A percentile compares a stretch with the other conserved stretches of the same genome.
phyloP scores from a whole-genome alignment of 2,329 filamentous ascomycete genomes.

The Tolypocladium guangdongense region DNA sequence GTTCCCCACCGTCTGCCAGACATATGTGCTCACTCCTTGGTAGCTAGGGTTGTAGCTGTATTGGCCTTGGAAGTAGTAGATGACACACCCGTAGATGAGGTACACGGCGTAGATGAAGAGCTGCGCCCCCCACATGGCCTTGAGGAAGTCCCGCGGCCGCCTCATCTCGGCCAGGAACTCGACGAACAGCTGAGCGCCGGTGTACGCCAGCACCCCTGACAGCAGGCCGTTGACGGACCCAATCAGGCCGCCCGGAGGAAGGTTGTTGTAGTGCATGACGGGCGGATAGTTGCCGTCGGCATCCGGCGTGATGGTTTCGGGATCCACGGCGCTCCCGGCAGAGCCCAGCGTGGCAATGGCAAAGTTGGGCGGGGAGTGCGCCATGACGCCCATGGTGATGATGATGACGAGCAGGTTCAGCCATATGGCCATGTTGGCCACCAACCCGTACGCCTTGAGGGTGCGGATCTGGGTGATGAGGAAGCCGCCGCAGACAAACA shows the following conservation, averaged over 20 bases:
- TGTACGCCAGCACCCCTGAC: constrained; percentile 42
- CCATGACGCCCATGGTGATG: constrained; percentile 42
- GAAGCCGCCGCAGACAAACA: constrained; percentile 40
- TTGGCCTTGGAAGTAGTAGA: constrained; percentile 30
- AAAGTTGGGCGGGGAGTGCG: constrained; percentile 35
- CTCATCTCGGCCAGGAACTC: constrained; percentile 44
- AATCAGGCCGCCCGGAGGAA: constrained; percentile 24
- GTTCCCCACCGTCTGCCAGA: constrained; percentile 33
- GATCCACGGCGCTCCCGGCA: constrained; percentile 16
- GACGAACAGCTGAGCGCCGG: constrained; percentile 46
- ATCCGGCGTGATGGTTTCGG: constrained; percentile 13
- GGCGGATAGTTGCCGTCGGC: constrained; percentile 22
- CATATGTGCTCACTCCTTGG: constrained; percentile 29
- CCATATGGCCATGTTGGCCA: constrained; percentile 46
- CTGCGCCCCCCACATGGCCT: constrained; percentile 29
- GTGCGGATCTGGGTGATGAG: constrained; percentile 45
- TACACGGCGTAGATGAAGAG: constrained; percentile 30
- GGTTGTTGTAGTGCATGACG: constrained; percentile 27
- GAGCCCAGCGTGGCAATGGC: constrained; percentile 13
- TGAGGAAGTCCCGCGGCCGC: constrained; percentile 31
- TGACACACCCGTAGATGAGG: constrained; percentile 28
- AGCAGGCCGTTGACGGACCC: constrained; percentile 12
- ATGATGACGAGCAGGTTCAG: constrained; percentile 43
- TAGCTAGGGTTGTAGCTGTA: constrained; percentile 33
- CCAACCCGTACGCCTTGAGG: constrained; percentile 40